phyloP scores from a whole-genome alignment of 371 early-diverging fungal species.

The Rhizoclosmatium hyalinum region DNA sequence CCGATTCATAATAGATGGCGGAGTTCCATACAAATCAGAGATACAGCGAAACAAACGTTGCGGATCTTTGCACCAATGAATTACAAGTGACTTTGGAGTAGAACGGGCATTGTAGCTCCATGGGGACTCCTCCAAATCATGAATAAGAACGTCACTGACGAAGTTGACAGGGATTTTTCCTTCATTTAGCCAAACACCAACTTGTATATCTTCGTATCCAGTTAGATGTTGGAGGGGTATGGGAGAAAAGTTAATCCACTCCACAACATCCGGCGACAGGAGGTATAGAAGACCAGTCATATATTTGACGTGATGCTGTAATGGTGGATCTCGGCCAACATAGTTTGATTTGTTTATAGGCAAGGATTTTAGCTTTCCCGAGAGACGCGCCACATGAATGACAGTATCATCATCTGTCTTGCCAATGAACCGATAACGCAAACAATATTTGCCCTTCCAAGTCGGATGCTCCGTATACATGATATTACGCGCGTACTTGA shows the following conservation, averaged over 20 bases:
- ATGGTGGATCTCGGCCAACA: neutral
- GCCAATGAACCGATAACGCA: slow-evolving; percentile 9
- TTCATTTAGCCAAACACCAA: neutral
- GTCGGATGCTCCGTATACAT: neutral
- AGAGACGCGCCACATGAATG: slow-evolving; percentile 19
- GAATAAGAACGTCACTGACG: neutral
- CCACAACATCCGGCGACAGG: neutral
- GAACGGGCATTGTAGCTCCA: neutral
- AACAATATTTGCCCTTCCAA: neutral
- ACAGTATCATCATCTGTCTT: slow-evolving; percentile 23
- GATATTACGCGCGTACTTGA: neutral
- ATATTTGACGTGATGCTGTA: neutral
- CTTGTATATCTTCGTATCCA: slow-evolving; percentile 3
- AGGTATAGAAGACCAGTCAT: slow-evolving; percentile 20
- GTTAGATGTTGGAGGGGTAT: neutral
- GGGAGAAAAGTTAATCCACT: neutral
- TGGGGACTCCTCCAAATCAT: neutral
- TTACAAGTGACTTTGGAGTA: neutral
- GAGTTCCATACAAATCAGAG: neutral
- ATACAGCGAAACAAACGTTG: neutral
- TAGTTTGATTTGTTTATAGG: neutral
- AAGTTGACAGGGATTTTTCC: neutral
- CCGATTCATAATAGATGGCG: too few relatives aligned
- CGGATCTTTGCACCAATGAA: neutral
- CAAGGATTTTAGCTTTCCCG: neutral